A percentile compares a stretch with the other conserved stretches of the same genome.
Evolutionary conservation across 192 early-diverging fungal genomes (phyloP).

Genomic region (Pilobolus umbonatus): DNA sequence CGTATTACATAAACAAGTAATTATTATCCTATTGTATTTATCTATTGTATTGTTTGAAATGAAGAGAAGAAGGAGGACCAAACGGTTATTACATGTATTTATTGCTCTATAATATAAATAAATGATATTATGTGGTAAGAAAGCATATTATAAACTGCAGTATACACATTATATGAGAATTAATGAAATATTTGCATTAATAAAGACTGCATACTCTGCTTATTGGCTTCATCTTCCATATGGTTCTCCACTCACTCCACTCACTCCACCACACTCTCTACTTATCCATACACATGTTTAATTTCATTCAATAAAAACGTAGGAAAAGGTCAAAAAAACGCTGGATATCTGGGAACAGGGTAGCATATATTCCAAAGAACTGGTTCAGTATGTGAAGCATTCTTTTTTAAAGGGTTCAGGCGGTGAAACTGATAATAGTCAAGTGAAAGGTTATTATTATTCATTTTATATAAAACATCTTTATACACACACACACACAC

Average conservation of each 20-base stretch:
- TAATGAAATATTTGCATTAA: too few species aligned
- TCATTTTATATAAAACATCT: not conserved
- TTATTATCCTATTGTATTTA: not conserved
- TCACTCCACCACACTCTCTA: not conserved
- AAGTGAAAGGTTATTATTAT: constrained; percentile 20
- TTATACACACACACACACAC: too few species aligned
- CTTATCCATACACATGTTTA: not conserved
- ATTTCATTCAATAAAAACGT: not conserved
- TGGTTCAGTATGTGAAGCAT: constrained; percentile 24
- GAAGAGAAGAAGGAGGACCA: not conserved
- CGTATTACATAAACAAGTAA: not conserved
- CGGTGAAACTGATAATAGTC: not conserved
- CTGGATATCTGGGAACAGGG: constrained; percentile 37
- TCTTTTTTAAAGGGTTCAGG: constrained; percentile 16
- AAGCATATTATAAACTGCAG: too few species aligned
- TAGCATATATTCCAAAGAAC: constrained; percentile 28
- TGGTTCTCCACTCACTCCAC: not conserved
- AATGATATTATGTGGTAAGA: too few species aligned
- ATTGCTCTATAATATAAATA: too few species aligned
- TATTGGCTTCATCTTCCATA: too few species aligned
- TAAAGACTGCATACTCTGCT: too few species aligned
- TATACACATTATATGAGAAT: too few species aligned
- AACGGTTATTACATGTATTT: too few species aligned
- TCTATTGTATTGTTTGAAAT: not conserved
- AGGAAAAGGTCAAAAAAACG: constrained; percentile 40